Evolutionary conservation across 2,329 filamentous ascomycete species (phyloP), one percentile per base, ranked within the genome.

Genomic region (Epichloe typhina): DNA sequence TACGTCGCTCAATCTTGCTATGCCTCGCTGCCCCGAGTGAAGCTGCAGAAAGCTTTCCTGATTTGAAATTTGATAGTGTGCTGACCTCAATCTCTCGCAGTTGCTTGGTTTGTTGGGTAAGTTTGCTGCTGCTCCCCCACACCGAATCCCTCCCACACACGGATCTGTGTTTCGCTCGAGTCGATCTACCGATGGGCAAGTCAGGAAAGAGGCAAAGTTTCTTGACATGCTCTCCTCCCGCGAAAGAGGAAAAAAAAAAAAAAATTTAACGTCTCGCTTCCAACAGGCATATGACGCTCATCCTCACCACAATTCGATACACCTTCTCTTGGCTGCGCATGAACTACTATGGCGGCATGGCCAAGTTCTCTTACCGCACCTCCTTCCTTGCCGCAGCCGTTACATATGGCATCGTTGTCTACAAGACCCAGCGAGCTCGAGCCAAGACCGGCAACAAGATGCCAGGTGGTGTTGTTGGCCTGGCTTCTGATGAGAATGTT

Each of bases 361-460:
- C 91, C 46, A 76, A 80, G 58, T 83, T 93, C 68, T 85, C 85
- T 52, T 98, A 98, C 74, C 90, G 93, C 62, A 80, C 84, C 50
- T 87, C 90, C 52, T 98, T 98, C 67, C 59, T 96, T 59, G 84
- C 90, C 3, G 93, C 93, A 5, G 88, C 89, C 46, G 80, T 82
- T 47, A 97, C 93, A 11, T 98, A 98, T 69, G 91, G 93, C 58
- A 97, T 98, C 58, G 93, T 98, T 47, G 91, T 98, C 55, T 97
- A 95, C 78, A 98, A 98, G 80, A 90, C 88, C 52, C 88, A 90
- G 74, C 83, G 90, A 58, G 88, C 90, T 60, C 85, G 88, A 58
- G 78, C 86, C 60, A 86, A 88, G 77, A 76, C 82, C 47, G 83
- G 84, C 56, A 81, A 74, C 54, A 82, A 73, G 65, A 68, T 82